A percentile compares a stretch with the other conserved stretches of the same genome.
phyloP scores from a whole-genome alignment of 2,329 filamentous ascomycete genomes.

The Trematosphaeria pertusa region DNA sequence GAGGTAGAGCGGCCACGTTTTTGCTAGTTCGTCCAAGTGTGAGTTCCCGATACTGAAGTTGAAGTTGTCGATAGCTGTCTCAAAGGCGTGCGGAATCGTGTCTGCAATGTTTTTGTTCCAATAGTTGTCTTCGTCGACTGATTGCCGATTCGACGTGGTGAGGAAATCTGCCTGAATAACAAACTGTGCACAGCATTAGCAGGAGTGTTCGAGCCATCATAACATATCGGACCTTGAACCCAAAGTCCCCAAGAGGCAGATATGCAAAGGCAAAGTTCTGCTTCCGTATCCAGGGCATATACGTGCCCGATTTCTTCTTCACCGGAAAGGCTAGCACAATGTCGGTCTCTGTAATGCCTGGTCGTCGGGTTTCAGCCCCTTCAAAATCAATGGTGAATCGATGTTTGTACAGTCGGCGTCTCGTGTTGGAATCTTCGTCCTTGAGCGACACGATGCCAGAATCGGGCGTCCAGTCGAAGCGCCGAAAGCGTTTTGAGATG shows the following conservation, averaged over 20 bases:
- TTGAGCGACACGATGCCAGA: slow-evolving; percentile 1
- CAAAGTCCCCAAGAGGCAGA: slow-evolving; percentile 12
- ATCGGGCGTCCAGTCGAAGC: background rate
- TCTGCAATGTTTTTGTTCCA: slow-evolving; percentile 8
- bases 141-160: slow-evolving; percentile 7
- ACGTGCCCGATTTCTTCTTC: background rate
- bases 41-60: background rate
- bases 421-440: slow-evolving; percentile 1
- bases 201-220: background rate
- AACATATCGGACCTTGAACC: slow-evolving; percentile 7
- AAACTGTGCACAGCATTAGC: slow-evolving; percentile 9
- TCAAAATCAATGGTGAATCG: background rate
- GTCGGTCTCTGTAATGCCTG: slow-evolving; percentile 3
- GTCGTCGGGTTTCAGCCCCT: background rate
- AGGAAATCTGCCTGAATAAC: slow-evolving; percentile 13
- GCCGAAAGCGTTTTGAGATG: slow-evolving; percentile 1
- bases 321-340: slow-evolving; percentile 9
- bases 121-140: slow-evolving; percentile 4
- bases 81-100: slow-evolving; percentile 2
- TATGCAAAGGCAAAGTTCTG: slow-evolving; percentile 7
- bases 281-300: background rate
- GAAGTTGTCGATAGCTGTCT: slow-evolving; percentile 1
- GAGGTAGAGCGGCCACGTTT: slow-evolving; percentile 5
- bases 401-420: slow-evolving; percentile 1
- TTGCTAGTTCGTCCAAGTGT: background rate